These are phyloP conservation scores for Neckera pumila DNA, from an alignment of 225 moss, liverwort and hornwort species.

Conservation along the genomic window DNA sequence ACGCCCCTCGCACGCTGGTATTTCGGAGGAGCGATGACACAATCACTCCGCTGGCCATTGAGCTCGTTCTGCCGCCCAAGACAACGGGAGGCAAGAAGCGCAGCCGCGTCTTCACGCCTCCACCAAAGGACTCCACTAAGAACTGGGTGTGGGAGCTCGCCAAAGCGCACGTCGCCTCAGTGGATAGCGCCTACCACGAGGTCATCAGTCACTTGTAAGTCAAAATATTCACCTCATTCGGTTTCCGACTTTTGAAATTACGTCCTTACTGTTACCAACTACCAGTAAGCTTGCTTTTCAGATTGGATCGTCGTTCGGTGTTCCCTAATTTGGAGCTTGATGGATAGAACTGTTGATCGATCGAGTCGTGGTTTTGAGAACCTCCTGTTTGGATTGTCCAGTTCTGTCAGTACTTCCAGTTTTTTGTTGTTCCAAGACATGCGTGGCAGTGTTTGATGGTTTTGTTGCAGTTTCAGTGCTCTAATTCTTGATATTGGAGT, in stretches of 20 bases:
- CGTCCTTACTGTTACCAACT: not conserved
- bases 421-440: not conserved
- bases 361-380: not conserved
- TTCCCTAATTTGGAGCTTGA: not conserved
- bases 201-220: conserved; percentile 54
- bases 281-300: not conserved
- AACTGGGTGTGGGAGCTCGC: conserved; percentile 40
- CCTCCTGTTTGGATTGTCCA: not conserved
- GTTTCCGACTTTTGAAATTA: not conserved
- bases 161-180: conserved; percentile 28
- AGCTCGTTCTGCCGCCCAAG: conserved; percentile 28
- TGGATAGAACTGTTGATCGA: not conserved
- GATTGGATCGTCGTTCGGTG: not conserved
- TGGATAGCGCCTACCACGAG: conserved; percentile 29
- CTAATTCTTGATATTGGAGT: not conserved
- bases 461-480: not conserved
- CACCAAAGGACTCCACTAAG: not conserved
- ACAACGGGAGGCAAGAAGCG: not conserved
- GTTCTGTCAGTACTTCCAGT: not conserved
- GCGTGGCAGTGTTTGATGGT: not conserved
- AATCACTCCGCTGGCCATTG: conserved; percentile 30
- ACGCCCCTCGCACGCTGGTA: conserved; percentile 44
- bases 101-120: conserved; percentile 34
- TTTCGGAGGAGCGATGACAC: conserved; percentile 14
- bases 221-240: not conserved